These are phyloP conservation scores for Pyrenochaeta sp. DNA, from an alignment of 2,329 filamentous ascomycete species.

Conservation along the genomic window DNA sequence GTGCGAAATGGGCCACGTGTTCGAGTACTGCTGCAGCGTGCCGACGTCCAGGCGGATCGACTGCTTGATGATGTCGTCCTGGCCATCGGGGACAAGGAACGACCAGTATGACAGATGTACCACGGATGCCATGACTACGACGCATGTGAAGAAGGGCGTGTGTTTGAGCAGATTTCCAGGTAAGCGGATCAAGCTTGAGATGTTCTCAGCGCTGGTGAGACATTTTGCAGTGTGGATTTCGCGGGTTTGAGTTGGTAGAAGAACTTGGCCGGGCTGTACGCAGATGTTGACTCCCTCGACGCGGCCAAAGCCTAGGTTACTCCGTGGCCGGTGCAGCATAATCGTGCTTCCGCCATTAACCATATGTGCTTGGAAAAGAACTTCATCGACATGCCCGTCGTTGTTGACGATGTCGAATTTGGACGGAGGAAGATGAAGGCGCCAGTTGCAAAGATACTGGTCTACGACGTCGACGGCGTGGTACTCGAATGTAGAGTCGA, in stretches of 20 bases:
- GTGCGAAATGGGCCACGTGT: constrained; percentile 75
- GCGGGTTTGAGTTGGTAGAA: constrained; percentile 60
- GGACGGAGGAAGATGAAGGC: constrained; percentile 74
- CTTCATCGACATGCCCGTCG: constrained; percentile 76
- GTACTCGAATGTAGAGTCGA: constrained; percentile 48
- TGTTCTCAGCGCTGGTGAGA: constrained; percentile 77
- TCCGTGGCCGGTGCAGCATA: constrained; percentile 54
- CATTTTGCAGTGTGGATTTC: constrained; percentile 80
- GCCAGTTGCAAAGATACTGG: constrained; percentile 75
- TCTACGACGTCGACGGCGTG: constrained; percentile 63
- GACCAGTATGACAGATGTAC: constrained; percentile 73
- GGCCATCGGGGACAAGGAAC: constrained; percentile 56
- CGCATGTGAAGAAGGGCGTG: constrained; percentile 56
- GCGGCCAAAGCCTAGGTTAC: constrained; percentile 46
- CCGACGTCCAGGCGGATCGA: constrained; percentile 81
- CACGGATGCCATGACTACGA: constrained; percentile 50
- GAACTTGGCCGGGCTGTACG: constrained; percentile 62
- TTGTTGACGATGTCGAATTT: constrained; percentile 75
- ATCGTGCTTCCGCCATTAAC: constrained; percentile 60
- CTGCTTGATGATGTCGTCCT: constrained; percentile 73
- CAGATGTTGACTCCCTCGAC: constrained; percentile 64
- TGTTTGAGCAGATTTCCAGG: constrained; percentile 75
- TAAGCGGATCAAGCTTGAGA: constrained; percentile 77
- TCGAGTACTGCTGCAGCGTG: constrained; percentile 71
- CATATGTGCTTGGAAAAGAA: constrained; percentile 92